Conservation (phyloP, 2,329 filamentous ascomycete species). For the Verticillium isaacii region DNA sequence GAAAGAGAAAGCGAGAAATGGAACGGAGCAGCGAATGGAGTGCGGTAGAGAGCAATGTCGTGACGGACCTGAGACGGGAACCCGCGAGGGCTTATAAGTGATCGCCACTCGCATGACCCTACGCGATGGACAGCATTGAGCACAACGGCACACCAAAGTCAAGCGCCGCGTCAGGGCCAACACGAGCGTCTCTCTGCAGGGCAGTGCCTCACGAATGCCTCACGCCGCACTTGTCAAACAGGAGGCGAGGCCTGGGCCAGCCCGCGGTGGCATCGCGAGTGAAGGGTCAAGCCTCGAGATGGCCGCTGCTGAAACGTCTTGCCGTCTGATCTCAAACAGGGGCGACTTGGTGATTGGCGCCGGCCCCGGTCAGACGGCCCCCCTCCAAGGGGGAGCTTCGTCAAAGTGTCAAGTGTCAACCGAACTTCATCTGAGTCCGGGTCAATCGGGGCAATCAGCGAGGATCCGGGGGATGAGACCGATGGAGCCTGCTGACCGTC, state of each 20-base stretch:
- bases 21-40: not conserved
- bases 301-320: not conserved
- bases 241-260: not conserved
- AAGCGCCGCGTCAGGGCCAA: not conserved
- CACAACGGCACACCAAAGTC: not conserved
- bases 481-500: not conserved
- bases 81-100: not conserved
- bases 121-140: too few species aligned
- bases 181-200: not conserved
- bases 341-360: not conserved
- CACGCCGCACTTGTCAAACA: not conserved
- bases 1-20: not conserved
- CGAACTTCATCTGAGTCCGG: not conserved
- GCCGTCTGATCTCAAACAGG: not conserved
- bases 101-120: not conserved
- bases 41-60: not conserved
- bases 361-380: not conserved
- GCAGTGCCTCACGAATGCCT: not conserved
- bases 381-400: not conserved
- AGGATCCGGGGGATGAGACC: not conserved
- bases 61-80: not conserved
- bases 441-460: not conserved
- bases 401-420: not conserved
- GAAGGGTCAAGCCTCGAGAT: not conserved
- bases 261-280: not conserved